Evolutionary conservation across 1,284 basidiomycete species (phyloP).

Genomic region (Austropuccinia psidii): DNA sequence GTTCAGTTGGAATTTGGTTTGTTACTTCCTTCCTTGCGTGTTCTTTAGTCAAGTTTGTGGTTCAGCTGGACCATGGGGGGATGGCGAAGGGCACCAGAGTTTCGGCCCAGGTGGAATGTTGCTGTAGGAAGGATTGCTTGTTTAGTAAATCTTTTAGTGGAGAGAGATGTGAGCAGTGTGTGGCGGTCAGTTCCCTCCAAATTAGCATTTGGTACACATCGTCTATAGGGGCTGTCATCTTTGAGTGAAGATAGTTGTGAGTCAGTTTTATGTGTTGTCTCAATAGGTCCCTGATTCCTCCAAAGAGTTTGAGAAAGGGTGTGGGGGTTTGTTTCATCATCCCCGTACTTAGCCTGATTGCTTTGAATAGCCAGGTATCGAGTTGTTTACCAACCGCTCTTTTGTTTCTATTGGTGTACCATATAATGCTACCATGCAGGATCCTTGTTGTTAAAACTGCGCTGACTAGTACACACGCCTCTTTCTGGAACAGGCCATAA

Average conservation of each 20-base stretch:
- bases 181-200: background rate
- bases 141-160: background rate
- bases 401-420: background rate
- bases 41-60: background rate
- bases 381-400: background rate
- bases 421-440: conserved; percentile 10
- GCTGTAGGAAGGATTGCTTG: background rate
- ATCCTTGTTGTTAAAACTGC: background rate
- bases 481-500: background rate
- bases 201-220: too few relatives aligned
- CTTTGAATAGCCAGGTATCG: background rate
- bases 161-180: background rate
- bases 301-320: background rate
- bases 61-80: background rate
- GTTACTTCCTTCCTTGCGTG: background rate
- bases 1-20: background rate
- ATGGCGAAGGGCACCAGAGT: background rate
- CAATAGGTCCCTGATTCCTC: background rate
- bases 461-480: background rate
- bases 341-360: background rate
- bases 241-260: too few relatives aligned
- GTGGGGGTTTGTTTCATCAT: background rate
- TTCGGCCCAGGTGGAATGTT: background rate
- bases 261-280: background rate
- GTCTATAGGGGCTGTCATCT: too few relatives aligned